These are phyloP conservation scores for Vigna mungo DNA, from an alignment of 306 rosid species.

Conservation along the genomic window DNA sequence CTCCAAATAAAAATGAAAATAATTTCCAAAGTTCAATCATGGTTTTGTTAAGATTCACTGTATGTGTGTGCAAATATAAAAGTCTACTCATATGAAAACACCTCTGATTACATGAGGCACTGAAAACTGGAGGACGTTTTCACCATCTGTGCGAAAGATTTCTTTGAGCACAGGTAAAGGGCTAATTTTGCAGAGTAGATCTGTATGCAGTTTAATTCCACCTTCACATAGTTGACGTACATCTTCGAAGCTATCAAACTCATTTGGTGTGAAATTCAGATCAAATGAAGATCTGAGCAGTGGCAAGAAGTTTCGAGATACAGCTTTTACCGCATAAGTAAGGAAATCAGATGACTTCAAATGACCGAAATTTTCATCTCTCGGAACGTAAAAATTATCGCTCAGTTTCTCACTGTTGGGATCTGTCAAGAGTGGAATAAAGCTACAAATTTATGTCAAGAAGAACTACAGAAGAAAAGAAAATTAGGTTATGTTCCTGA, in stretches of 20 bases:
- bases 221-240: constrained; percentile 66
- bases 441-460: not conserved
- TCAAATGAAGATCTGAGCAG: constrained; percentile 44
- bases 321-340: constrained; percentile 56
- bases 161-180: constrained; percentile 49
- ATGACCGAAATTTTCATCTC: constrained; percentile 74
- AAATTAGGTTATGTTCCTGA: not conserved
- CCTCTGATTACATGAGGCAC: constrained; percentile 72
- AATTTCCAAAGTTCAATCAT: not conserved
- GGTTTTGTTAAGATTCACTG: no score
- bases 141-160: constrained; percentile 63
- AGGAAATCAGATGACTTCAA: constrained; percentile 70
- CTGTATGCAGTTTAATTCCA: constrained; percentile 58
- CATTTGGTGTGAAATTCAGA: constrained; percentile 29
- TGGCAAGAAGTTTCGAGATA: constrained; percentile 50
- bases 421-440: constrained; percentile 45
- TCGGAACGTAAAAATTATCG: constrained; percentile 42
- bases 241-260: constrained; percentile 66
- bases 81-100: not conserved
- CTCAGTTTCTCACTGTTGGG: constrained; percentile 49
- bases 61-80: no score
- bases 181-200: constrained; percentile 47
- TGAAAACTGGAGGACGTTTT: constrained; percentile 58
- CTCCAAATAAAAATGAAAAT: not conserved
- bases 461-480: not conserved